These are phyloP conservation scores for Cercospora nicotianae DNA, from an alignment of 2,329 filamentous ascomycete species.

Conservation along the genomic window DNA sequence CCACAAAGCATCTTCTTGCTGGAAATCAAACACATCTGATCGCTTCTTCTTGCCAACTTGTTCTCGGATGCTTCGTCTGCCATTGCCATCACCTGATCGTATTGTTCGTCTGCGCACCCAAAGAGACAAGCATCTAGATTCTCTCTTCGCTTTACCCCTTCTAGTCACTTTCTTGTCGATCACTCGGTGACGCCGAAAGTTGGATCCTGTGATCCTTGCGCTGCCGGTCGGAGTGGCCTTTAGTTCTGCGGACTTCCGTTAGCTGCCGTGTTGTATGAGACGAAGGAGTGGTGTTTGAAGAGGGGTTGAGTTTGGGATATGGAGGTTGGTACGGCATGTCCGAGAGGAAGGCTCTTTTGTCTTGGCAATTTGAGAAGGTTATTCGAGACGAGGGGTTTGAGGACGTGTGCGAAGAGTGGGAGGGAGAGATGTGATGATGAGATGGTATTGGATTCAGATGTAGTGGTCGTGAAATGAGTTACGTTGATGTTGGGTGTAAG, in stretches of 20 bases:
- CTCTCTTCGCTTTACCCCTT: neutral
- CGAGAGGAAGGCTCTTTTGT: neutral
- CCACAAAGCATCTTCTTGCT: neutral
- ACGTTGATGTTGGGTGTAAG: neutral
- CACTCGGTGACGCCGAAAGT: neutral
- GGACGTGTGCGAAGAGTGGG: neutral
- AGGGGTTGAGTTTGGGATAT: neutral
- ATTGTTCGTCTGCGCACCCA: neutral
- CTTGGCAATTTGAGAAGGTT: neutral
- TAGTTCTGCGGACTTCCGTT: conserved; percentile 13
- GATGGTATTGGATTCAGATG: neutral
- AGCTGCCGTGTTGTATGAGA: neutral
- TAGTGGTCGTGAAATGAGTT: neutral
- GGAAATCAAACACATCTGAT: neutral
- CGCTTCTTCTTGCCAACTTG: neutral
- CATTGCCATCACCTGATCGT: neutral
- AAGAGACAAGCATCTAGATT: neutral
- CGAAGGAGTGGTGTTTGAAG: neutral
- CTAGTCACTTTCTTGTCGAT: conserved; percentile 1
- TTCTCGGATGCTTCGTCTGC: no score
- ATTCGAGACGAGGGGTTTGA: neutral
- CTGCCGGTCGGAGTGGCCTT: conserved; percentile 13
- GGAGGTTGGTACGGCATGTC: neutral
- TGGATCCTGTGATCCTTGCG: neutral
- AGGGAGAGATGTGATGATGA: neutral